These are phyloP conservation scores for Zasmidium angulare DNA, from an alignment of 2,329 filamentous ascomycete species.

Conservation along the genomic window DNA sequence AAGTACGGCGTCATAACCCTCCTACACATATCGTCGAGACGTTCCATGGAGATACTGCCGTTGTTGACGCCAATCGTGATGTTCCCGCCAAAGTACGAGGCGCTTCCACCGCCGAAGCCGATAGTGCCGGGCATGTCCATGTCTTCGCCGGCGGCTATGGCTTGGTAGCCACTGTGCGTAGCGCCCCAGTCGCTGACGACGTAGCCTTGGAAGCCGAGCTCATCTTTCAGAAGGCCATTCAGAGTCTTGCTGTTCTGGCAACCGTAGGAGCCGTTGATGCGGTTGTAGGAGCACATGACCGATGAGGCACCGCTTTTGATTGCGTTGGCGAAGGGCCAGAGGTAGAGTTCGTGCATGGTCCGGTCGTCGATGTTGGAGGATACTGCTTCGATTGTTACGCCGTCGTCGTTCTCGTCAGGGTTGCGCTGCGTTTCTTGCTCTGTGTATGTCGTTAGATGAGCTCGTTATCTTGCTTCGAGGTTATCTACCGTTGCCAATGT, in stretches of 20 bases:
- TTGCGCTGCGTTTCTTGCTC: conserved; percentile 45
- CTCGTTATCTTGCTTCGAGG: neutral
- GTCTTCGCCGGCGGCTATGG: conserved; percentile 14
- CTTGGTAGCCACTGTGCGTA: conserved; percentile 56
- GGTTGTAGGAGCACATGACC: conserved; percentile 47
- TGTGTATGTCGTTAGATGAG: neutral
- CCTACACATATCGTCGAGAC: conserved; percentile 61
- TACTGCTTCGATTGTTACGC: conserved; percentile 34
- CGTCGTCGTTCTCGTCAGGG: conserved; percentile 21
- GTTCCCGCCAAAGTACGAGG: conserved; percentile 34
- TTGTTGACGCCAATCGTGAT: conserved; percentile 55
- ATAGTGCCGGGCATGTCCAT: conserved; percentile 55
- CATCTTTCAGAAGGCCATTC: conserved; percentile 69
- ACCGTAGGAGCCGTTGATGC: conserved; percentile 66
- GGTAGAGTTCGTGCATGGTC: conserved; percentile 61
- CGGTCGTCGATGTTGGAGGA: conserved; percentile 50
- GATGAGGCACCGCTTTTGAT: conserved; percentile 30
- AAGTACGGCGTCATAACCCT: conserved; percentile 55
- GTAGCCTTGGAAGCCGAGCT: conserved; percentile 69
- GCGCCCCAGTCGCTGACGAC: conserved; percentile 65
- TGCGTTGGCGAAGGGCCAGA: conserved; percentile 35
- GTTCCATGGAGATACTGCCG: conserved; percentile 50
- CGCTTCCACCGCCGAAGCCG: neutral
- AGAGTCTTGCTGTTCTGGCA: conserved; percentile 64
- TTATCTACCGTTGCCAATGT: conserved; percentile 46